phyloP scores from a whole-genome alignment of 108 stramenopile species.

The Mediolabrus comicus region DNA sequence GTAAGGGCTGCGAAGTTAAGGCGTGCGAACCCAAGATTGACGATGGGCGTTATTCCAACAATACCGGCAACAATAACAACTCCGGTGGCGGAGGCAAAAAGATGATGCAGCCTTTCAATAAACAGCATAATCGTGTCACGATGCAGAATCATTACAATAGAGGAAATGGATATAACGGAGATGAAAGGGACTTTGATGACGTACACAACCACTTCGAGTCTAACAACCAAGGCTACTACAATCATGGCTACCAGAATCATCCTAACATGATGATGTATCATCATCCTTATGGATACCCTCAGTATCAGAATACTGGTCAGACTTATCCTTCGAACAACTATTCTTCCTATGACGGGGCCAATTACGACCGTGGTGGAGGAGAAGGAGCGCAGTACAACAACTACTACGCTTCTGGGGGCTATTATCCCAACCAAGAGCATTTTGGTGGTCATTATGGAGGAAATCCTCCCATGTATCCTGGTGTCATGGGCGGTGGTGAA shows the following conservation, averaged over 20 bases:
- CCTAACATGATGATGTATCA: neutral
- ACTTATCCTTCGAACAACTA: neutral
- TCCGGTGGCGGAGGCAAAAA: neutral
- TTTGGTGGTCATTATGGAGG: neutral
- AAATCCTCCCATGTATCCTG: neutral
- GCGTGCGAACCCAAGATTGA: conserved; percentile 50
- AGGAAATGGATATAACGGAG: neutral
- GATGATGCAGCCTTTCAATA: neutral
- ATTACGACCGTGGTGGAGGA: neutral
- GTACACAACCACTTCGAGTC: neutral
- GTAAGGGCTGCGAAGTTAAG: conserved; percentile 68
- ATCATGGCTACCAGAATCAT: neutral
- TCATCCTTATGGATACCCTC: conserved; percentile 1
- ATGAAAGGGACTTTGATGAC: neutral
- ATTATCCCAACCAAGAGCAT: neutral
- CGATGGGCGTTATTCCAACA: neutral
- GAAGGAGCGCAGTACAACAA: neutral
- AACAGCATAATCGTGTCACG: neutral
- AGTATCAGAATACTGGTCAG: neutral
- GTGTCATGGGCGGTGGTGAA: neutral
- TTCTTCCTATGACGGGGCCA: neutral
- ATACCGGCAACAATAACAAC: neutral
- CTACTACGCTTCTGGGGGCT: neutral
- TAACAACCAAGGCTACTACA: neutral
- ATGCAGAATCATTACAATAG: neutral